Evolutionary conservation across 768 basidiomycete species (phyloP), one percentile per base, ranked within the genome.

Genomic region (Jaapia argillacea): DNA sequence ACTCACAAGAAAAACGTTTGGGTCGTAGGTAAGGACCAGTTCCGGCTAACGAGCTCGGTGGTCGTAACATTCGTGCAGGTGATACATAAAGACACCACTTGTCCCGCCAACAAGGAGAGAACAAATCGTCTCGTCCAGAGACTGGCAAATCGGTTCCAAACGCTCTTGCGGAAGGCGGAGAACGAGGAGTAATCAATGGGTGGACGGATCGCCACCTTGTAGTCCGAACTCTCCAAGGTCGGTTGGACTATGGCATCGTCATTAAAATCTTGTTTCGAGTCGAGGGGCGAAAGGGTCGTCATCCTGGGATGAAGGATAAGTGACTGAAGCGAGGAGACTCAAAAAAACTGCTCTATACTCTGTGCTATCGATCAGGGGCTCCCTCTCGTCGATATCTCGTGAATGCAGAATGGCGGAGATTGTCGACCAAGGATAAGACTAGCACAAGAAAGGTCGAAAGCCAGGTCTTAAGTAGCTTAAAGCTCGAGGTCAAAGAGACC

Each of bases 1-100:
- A 71, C 81, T 52, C 55, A 88, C 88, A 88, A 59, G 64, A 91
- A 90, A 57, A 81, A 78, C 5, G 78, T 86, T 58, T 91, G 88
- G 1, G 87, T 89, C 4, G 85, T 85, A 4, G 88, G 77, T 39
- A 88, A 58, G 10, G 71, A 63, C 81, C 86, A 89, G 54, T 78
- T 77, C 42, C 85, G 65, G 26, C 43, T 62, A 6, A 79, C 72
- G 26, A 91, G 68, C 58, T 89, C 85, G 16, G 85, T 83, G 3
- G 89, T 91, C 27, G 85, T 84, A 22, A 90, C 81, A 54, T 82
- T 91, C 42, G 88, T 92, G 59, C 83, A 86, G 12, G 87, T 90
- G 45, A 92, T 91, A 58, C 89, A 91, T 41, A 91, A 57, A 41
- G 88, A 89, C 25, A 90, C 80, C 24, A 90, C 58, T 59, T 92